Evolutionary conservation across 805 yeast genomes (phyloP), one percentile per base, ranked within the genome.

Genomic region (Tetrapisispora arboricola): DNA sequence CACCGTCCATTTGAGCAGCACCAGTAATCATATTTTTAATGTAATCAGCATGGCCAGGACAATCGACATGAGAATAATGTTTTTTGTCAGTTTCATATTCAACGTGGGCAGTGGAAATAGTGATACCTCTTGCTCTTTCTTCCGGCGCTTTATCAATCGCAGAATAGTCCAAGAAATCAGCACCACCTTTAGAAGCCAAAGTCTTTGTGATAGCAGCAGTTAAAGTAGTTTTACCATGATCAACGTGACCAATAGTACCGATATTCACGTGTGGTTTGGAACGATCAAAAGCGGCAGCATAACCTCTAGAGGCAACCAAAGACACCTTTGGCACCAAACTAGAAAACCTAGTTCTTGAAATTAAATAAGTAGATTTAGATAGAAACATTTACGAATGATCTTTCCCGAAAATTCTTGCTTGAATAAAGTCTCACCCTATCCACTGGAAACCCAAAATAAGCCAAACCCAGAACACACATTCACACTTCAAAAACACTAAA

Each of bases 1-100:
- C 97, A 75, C 97, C 96, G 67, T 90, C 97, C 96, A 88, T 88
- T 68, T 90, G 95, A 58, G 97, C 96, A 58, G 97, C 96, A 80
- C 97, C 97, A 53, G 96, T 86, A 67, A 90, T 90, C 97, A 90
- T 90, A 70, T 90, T 90, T 75, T 90, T 90, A 70, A 90, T 90
- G 71, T 88, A 90, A 75, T 90, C 97, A 51, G 94, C 92, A 77
- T 90, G 97, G 61, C 97, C 97, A 42, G 96, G 96, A 65, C 95
- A 86, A 75, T 88, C 97, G 54, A 88, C 95, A 66, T 88, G 96
- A 55, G 97, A 90, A 62, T 88, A 88, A 68, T 90, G 97, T 70
- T 96, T 83, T 65, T 82, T 84, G 24, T 71, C 86, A 48, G 97
- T 90, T 68, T 86, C 94, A 70, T 88, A 90, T 70, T 90, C 96